Conservation (phyloP, 441 rosid species). For the Syzygium syzygioides region DNA sequence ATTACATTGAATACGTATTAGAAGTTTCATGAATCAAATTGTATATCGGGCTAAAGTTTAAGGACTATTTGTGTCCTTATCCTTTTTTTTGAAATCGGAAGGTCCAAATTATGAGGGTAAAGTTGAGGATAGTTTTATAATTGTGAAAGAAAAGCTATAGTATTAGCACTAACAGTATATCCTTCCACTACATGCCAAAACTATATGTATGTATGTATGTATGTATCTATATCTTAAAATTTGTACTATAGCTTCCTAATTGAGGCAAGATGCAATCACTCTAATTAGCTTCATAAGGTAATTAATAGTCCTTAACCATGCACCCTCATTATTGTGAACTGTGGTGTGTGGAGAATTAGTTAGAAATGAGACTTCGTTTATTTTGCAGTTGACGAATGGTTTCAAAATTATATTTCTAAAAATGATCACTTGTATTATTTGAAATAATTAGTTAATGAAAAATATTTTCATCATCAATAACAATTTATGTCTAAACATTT, state of each 20-base stretch:
- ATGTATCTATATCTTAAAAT: neutral
- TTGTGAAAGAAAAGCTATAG: neutral
- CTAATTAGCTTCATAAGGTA: neutral
- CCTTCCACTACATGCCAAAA: neutral
- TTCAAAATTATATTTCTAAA: too few species aligned
- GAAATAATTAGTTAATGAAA: too few species aligned
- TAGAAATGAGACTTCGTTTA: neutral
- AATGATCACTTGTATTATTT: too few species aligned
- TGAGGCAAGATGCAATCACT: neutral
- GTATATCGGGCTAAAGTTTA: too few species aligned
- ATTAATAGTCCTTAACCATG: neutral
- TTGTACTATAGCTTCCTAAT: neutral
- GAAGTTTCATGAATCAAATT: too few species aligned
- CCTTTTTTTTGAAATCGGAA: neutral
- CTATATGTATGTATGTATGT: neutral
- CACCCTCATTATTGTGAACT: neutral
- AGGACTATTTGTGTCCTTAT: too few species aligned
- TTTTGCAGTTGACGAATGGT: too few species aligned
- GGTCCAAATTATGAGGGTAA: neutral
- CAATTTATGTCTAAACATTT: too few species aligned
- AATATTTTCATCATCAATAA: too few species aligned
- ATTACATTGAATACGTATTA: too few species aligned
- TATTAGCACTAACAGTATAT: neutral
- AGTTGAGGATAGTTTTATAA: neutral
- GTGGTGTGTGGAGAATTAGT: neutral